These are phyloP conservation scores for Calonectria pauciramosa DNA, from an alignment of 2,329 filamentous ascomycete species.

Conservation along the genomic window DNA sequence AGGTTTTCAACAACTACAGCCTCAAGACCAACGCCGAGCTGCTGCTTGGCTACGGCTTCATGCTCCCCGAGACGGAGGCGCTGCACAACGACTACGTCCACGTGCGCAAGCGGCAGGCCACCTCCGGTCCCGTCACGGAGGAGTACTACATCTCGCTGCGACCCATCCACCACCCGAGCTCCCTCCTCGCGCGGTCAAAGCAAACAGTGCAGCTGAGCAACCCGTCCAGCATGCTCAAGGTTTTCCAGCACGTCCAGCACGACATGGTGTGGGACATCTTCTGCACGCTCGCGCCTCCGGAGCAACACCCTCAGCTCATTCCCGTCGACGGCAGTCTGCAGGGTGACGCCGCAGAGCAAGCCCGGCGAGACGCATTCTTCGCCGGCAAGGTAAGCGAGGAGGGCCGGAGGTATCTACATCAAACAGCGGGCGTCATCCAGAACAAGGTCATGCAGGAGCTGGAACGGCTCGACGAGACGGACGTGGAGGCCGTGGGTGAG, in stretches of 20 bases:
- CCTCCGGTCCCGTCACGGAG: slow-evolving; percentile 40
- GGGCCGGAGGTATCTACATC: slow-evolving; percentile 47
- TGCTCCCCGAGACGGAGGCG: slow-evolving; percentile 60
- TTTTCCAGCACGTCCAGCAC: slow-evolving; percentile 66
- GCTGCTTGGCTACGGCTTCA: slow-evolving; percentile 74
- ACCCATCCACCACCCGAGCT: slow-evolving; percentile 62
- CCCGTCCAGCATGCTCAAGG: slow-evolving; percentile 47
- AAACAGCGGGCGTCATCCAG: slow-evolving; percentile 57
- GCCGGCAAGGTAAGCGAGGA: slow-evolving; percentile 47
- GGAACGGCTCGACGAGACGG: slow-evolving; percentile 61
- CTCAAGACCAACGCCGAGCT: slow-evolving; percentile 80
- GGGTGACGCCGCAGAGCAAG: slow-evolving; percentile 46
- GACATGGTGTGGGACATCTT: slow-evolving; percentile 66
- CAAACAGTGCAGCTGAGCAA: slow-evolving; percentile 51
- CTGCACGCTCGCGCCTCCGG: slow-evolving; percentile 53
- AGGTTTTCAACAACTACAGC: slow-evolving; percentile 80
- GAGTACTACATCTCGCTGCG: slow-evolving; percentile 68
- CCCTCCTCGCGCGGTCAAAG: slow-evolving; percentile 60
- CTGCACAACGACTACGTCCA: slow-evolving; percentile 74
- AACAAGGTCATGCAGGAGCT: slow-evolving; percentile 60
- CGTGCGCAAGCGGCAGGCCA: slow-evolving; percentile 60
- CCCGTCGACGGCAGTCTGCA: slow-evolving; percentile 33
- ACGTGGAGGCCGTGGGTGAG: slow-evolving; percentile 58
- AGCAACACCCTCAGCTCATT: slow-evolving; percentile 46
- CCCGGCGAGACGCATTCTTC: slow-evolving; percentile 47